Conservation (phyloP, 495 filamentous ascomycete species). For the Lichina pygmaea region DNA sequence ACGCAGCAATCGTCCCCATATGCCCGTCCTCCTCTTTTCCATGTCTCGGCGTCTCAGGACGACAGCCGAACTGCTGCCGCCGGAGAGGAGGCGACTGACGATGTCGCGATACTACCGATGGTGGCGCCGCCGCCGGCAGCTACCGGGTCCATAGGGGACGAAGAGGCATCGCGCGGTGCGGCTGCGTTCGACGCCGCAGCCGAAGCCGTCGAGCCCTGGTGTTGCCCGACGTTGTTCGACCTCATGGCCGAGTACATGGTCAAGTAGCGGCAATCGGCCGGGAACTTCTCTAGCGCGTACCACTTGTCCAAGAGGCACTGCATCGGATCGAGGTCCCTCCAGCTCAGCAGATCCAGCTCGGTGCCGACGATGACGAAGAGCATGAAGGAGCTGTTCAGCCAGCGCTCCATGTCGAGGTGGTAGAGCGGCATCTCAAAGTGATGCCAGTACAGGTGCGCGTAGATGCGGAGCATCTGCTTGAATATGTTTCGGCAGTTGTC, state of each 20-base stretch:
- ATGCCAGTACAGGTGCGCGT: conserved; percentile 70
- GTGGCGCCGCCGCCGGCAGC: too few relatives aligned
- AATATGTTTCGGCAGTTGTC: conserved; percentile 73
- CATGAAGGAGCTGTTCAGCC: conserved; percentile 84
- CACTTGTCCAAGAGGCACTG: conserved; percentile 75
- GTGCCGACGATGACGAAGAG: conserved; percentile 79
- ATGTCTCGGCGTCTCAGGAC: too few relatives aligned
- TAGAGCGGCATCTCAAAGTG: conserved; percentile 66
- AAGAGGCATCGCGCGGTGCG: too few relatives aligned
- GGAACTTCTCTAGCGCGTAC: conserved; percentile 60
- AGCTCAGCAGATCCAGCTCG: conserved; percentile 53
- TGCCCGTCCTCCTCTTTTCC: too few relatives aligned
- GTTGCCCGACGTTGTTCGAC: too few relatives aligned
- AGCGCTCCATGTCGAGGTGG: conserved; percentile 57
- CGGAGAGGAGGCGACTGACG: too few relatives aligned
- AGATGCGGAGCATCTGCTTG: conserved; percentile 92
- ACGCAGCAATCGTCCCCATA: too few relatives aligned
- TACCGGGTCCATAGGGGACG: too few relatives aligned
- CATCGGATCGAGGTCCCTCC: conserved; percentile 80
- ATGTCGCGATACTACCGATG: too few relatives aligned
- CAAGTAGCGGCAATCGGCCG: conserved; percentile 20
- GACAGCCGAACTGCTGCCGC: too few relatives aligned
- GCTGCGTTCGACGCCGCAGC: too few relatives aligned
- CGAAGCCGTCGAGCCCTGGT: too few relatives aligned
- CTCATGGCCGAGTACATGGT: neutral